Evolutionary conservation across 2,329 filamentous ascomycete species (phyloP).

Genomic region (Septoria petroselini): DNA sequence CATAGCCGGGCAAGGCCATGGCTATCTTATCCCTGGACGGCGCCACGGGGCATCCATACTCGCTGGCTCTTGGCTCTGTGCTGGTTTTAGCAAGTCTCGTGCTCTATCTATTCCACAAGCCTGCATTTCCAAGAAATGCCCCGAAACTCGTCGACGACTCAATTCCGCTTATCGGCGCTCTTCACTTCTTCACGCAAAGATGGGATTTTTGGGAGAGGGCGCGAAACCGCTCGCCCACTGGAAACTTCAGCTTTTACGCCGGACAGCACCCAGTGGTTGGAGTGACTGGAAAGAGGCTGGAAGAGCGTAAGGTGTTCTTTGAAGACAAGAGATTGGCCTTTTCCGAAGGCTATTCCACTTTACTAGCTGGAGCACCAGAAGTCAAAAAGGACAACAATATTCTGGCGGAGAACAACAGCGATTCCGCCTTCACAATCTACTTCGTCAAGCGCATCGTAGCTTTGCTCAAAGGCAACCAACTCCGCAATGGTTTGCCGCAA

Average conservation of each 20-base stretch:
- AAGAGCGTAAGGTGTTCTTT: constrained; percentile 46
- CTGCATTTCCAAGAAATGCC: constrained; percentile 30
- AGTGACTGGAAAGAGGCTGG: constrained; percentile 43
- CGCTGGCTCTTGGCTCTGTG: constrained; percentile 17
- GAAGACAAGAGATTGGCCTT: constrained; percentile 48
- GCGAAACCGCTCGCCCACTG: constrained; percentile 36
- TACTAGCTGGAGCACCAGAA: constrained; percentile 35
- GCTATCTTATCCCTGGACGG: neutral
- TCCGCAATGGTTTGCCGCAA: constrained; percentile 39
- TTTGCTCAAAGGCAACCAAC: constrained; percentile 31
- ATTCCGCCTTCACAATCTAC: constrained; percentile 25
- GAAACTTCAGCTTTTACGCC: constrained; percentile 52
- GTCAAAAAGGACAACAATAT: constrained; percentile 29
- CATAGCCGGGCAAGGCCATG: neutral
- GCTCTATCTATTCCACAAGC: constrained; percentile 26
- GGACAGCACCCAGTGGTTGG: constrained; percentile 48
- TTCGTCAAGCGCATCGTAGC: constrained; percentile 30
- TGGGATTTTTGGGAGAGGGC: constrained; percentile 46
- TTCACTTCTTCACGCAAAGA: constrained; percentile 49
- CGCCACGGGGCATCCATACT: neutral
- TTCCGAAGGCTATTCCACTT: constrained; percentile 42
- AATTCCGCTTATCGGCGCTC: constrained; percentile 46
- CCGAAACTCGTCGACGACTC: constrained; percentile 24
- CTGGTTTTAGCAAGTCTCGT: constrained; percentile 20
- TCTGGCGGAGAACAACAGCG: constrained; percentile 21